A percentile compares a stretch with the other conserved stretches of the same genome.
These are phyloP conservation scores for Diplogelasinospora grovesii DNA, from an alignment of 495 filamentous ascomycete genomes.

Conservation along the genomic window DNA sequence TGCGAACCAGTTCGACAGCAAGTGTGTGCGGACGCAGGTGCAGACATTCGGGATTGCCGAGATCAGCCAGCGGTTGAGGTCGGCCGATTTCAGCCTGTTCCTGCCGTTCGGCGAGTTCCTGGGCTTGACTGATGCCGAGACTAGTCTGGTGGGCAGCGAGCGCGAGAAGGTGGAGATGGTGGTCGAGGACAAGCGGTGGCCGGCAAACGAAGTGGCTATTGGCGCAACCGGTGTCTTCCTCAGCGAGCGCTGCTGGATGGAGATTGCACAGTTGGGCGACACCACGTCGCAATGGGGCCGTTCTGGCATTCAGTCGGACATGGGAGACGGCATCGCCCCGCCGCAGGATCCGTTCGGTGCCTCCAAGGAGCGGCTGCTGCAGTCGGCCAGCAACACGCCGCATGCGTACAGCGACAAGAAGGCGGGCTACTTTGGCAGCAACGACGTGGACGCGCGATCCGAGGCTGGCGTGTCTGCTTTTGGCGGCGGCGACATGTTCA, in stretches of 20 bases:
- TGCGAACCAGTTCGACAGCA: slow-evolving; percentile 97
- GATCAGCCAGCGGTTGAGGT: slow-evolving; percentile 84
- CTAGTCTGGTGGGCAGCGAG: slow-evolving; percentile 82
- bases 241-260: slow-evolving; percentile 90
- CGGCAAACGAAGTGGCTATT: slow-evolving; percentile 80
- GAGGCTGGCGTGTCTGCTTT: slow-evolving; percentile 87
- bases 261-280: slow-evolving; percentile 72
- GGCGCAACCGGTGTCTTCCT: slow-evolving; percentile 92
- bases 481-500: slow-evolving; percentile 93
- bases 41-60: slow-evolving; percentile 96
- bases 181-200: slow-evolving; percentile 85
- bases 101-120: slow-evolving; percentile 94
- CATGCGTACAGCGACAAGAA: slow-evolving; percentile 69
- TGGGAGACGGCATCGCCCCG: slow-evolving; percentile 33
- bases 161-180: slow-evolving; percentile 86
- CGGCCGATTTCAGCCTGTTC: slow-evolving; percentile 93
- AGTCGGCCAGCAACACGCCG: slow-evolving; percentile 45
- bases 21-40: slow-evolving; percentile 89
- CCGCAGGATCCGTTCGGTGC: slow-evolving; percentile 47
- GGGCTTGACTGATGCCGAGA: slow-evolving; percentile 75
- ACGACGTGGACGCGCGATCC: slow-evolving; percentile 77
- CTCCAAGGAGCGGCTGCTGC: slow-evolving; percentile 65
- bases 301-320: slow-evolving; percentile 39
- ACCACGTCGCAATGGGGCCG: slow-evolving; percentile 45
- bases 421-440: slow-evolving; percentile 74